Base-by-base conservation (phyloP, 139 green algal species). In the Astrephomene gubernaculifera region DNA sequence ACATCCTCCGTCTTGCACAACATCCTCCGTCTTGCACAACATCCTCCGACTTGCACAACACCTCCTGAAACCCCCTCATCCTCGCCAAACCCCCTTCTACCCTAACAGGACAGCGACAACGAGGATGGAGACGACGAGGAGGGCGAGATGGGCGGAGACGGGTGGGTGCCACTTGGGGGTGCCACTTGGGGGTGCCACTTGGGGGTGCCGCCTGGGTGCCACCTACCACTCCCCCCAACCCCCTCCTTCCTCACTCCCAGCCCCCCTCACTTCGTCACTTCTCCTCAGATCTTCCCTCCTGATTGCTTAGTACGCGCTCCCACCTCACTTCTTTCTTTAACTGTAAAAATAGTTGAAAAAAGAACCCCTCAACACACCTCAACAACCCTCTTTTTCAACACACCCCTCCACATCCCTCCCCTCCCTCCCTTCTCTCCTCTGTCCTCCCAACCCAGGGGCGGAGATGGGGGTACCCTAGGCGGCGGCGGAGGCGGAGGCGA, bases 91-190 rank as follows among this genome's bases (percentile, higher is more conserved):
- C 12, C 19, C 19, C 57, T 67, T 21, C 57, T 24, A 12, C 21
- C 21, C 17, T 33, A 7, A 22, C 31, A 87, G n/a, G 81, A 81
- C 53, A 79, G 69, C 53, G 81, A 87, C 10, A 53, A 73, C 27
- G 53, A 72, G 22, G 39, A 65, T 38, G 82, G 27, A 4, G 69
- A 87, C 6, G 69, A 81, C 9, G 81, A 63, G 0, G 71, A 71
- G 4, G 33, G 24, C 49, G 49, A 57, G 12, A 17, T 12, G 17
- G 49, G 12, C 12, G 12, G 12, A 17, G 49, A 57, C 49, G 49
- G 49, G 49, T 57, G 49, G 12, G 49, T 57, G 49, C 49, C 49
- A 57, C 12, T 17, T 12, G 49, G 12, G 49, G 49, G 49, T 57
- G 49, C 49, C 49, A 12, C 49, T 57, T 57, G 12, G 49, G 49